Evolutionary conservation across 192 early-diverging fungal species (phyloP).

Genomic region (Gaertneriomyces semiglobifer): DNA sequence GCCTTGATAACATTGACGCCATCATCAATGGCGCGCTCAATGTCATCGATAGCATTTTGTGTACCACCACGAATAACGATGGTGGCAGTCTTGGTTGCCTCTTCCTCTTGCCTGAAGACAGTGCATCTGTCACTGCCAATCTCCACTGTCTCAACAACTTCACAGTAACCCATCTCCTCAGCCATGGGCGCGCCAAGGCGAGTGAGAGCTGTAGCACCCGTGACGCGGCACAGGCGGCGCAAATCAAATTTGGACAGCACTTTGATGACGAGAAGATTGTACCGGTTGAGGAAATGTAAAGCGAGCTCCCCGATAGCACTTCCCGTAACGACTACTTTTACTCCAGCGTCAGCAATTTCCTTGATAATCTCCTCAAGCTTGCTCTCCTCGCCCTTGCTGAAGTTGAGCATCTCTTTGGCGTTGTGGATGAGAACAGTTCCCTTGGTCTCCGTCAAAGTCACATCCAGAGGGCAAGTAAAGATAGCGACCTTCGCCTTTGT

Average conservation of each 20-base stretch:
- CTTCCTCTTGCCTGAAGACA: slow-evolving; percentile 92
- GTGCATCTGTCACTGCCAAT: slow-evolving; percentile 97
- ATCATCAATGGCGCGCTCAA: slow-evolving; percentile 96
- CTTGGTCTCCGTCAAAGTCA: slow-evolving; percentile 95
- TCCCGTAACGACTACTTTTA: slow-evolving; percentile 90
- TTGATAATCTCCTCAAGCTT: slow-evolving; percentile 82
- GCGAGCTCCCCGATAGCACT: slow-evolving; percentile 88
- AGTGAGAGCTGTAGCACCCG: slow-evolving; percentile 87
- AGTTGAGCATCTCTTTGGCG: slow-evolving; percentile 94
- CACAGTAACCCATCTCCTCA: slow-evolving; percentile 98
- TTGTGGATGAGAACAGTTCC: slow-evolving; percentile 97
- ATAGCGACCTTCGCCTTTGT: slow-evolving; percentile 88
- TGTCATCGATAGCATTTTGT: slow-evolving; percentile 90
- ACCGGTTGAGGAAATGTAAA: slow-evolving; percentile 91
- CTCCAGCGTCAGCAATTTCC: slow-evolving; percentile 86
- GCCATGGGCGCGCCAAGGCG: slow-evolving; percentile 87
- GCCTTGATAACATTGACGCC: slow-evolving; percentile 97
- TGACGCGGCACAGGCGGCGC: slow-evolving; percentile 87
- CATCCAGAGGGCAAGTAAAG: slow-evolving; percentile 90
- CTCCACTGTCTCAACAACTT: slow-evolving; percentile 92
- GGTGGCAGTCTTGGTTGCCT: slow-evolving; percentile 83
- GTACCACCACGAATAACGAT: slow-evolving; percentile 96
- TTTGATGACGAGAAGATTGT: slow-evolving; percentile 83
- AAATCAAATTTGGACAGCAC: slow-evolving; percentile 96
- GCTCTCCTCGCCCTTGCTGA: slow-evolving; percentile 91